These are phyloP conservation scores for Eucalyptus curtisii DNA, from an alignment of 345 rosid genomes.

Conservation along the genomic window DNA sequence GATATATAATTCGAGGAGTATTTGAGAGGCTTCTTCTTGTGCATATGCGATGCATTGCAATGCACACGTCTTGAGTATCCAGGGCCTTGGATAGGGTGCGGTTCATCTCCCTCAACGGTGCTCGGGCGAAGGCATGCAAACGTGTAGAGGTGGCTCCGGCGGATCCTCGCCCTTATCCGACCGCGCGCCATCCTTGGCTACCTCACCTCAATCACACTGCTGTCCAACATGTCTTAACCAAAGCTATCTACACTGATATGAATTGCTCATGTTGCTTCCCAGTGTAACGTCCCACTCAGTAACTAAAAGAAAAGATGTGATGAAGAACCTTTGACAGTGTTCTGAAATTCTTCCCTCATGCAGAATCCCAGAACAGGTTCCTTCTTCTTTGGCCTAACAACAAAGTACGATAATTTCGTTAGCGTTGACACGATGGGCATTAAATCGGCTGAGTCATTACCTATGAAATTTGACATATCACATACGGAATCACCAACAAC, in stretches of 20 bases:
- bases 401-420: not conserved
- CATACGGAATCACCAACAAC: not conserved
- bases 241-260: not conserved
- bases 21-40: slow-evolving; percentile 53
- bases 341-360: not conserved
- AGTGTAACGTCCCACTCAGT: not conserved
- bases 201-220: not conserved
- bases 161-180: slow-evolving; percentile 59
- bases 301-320: not conserved
- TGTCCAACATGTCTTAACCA: not conserved
- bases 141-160: slow-evolving; percentile 65
- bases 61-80: slow-evolving; percentile 62
- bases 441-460: not conserved
- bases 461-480: not conserved
- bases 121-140: slow-evolving; percentile 58
- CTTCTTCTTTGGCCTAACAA: not conserved
- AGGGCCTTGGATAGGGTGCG: slow-evolving; percentile 51
- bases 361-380: not conserved
- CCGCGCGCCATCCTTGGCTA: slow-evolving; percentile 44
- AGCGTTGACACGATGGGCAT: not conserved
- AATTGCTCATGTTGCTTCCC: not conserved
- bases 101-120: slow-evolving; percentile 20
- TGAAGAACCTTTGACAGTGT: not conserved
- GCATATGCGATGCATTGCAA: slow-evolving; percentile 74
- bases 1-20: slow-evolving; percentile 78